Base-by-base conservation (phyloP, 768 basidiomycete species). In the Candolleomyces efflorescens region DNA sequence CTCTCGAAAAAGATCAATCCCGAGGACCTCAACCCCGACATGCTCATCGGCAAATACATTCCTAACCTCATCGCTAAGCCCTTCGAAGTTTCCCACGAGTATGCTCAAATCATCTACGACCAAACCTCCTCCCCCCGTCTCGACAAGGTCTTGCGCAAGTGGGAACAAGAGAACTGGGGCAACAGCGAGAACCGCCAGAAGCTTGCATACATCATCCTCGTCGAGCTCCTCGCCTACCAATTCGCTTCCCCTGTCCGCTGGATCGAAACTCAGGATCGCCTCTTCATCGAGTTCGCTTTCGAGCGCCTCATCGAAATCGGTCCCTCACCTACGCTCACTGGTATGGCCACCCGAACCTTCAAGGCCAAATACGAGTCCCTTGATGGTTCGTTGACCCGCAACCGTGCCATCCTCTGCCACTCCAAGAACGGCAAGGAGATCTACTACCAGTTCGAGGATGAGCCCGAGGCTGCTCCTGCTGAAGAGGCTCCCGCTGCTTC, bases 171-270 rank as follows among this genome's bases (percentile, higher is more conserved):
- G 53, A 77, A 82, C 58, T 99, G 97, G 97, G 90, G 77, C 23
- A 78, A 82, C 23, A 67, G 78, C 10, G 89, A 86, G 55, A 90
- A 94, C 62, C 90, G 94, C 49, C 94, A 98, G 73, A 89, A 91
- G 66, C 82, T 99, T 48, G 94, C 97, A 0, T 99, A 98, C 70
- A 89, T 87, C 64, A 95, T 98, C 68, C 86, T 99, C 58, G 94
- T 98, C 60, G 97, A 99, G 69, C 84, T 98, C 47, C 81, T 99
- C 50, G 93, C 97, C 13, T 99, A 99, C 69, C 97, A 99, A 70
- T 98, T 96, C 65, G 95, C 96, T 0, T 98, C 96, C 1, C 95
- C 97, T 6, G 96, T 99, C 18, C 90, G 95, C 51, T 99, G 97
- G 97, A 99, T 99, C 65, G 92, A 98, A 76, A 99, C 96, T 0